Base-by-base conservation (phyloP, 208 protist genomes). In the Leishmania turanica region DNA sequence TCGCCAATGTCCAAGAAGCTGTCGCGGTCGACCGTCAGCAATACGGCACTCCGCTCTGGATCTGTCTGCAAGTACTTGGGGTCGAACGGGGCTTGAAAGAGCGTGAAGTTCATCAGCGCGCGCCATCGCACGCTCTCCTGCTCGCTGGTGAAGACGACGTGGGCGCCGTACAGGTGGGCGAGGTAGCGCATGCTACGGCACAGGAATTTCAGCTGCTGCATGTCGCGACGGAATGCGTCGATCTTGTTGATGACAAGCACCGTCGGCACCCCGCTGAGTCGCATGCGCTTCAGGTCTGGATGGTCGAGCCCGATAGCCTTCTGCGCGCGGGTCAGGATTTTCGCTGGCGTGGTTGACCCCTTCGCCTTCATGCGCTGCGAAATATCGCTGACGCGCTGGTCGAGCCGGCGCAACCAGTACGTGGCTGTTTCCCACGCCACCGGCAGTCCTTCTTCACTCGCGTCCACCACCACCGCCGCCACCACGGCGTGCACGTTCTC, bases 201-300 rank as follows among this genome's bases (percentile, higher is more conserved):
- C 60, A 98, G 80, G 13, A 90, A 51, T 83, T 94, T 95, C 83
- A 95, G 70, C 70, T 87, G 84, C 45, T 84, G 54, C 27, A 79
- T 90, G 74, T 97, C 89, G 27, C 89, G 86, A 11, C 58, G 47
- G 80, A 96, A 97, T 5, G 84, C 83, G 69, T 98, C 95, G 66
- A 95, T 90, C 77, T 97, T 96, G 81, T 96, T 97, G 42, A 92
- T 83, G 42, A 98, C 91, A 11, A 98, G 84, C 17, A 98, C 85
- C 56, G 88, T 97, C 49, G 94, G 96, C 24, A 98, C 37, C 21
- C 96, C 96, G 65, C 85, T 92, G 21, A 98, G 81, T 0, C 91
- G 92, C 81, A 98, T 88, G 11, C 93, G 88, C 45, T 88, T 80
- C 24, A 96, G 54, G 75, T 97, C 95, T 37, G 92, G 92, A 85